Evolutionary conservation across 495 filamentous ascomycete species (phyloP).

Genomic region (Penicillium tannophilum): DNA sequence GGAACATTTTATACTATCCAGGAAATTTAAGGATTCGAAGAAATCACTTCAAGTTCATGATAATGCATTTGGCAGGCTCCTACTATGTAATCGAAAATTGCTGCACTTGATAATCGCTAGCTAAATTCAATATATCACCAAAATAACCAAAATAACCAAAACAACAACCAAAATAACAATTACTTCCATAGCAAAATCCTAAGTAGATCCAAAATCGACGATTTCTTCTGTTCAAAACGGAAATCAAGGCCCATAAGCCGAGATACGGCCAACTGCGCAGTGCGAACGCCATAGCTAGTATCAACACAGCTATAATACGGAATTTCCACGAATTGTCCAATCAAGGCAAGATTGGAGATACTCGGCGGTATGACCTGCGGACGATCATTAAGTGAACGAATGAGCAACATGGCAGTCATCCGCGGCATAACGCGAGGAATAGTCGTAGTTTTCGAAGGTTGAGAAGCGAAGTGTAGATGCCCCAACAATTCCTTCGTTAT

Average conservation of each 20-base stretch:
- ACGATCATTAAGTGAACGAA: slow-evolving; percentile 9
- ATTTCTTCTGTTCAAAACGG: not conserved
- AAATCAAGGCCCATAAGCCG: slow-evolving; percentile 13
- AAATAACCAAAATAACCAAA: not conserved
- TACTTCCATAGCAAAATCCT: slow-evolving; percentile 8
- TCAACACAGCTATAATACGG: slow-evolving; percentile 13
- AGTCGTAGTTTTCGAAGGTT: slow-evolving; percentile 6
- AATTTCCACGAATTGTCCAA: slow-evolving; percentile 20
- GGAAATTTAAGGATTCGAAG: too few relatives aligned
- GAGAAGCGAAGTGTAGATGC: slow-evolving; percentile 25
- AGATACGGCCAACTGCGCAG: slow-evolving; percentile 14
- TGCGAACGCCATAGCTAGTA: slow-evolving; percentile 10
- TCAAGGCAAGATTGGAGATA: slow-evolving; percentile 15
- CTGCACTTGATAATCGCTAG: too few relatives aligned
- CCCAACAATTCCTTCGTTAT: slow-evolving; percentile 35
- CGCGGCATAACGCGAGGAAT: slow-evolving; percentile 28
- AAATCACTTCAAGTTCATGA: too few relatives aligned
- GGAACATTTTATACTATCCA: too few relatives aligned
- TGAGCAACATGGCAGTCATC: slow-evolving; percentile 18
- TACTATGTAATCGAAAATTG: too few relatives aligned
- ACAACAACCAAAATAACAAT: not conserved
- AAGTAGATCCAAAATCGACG: not conserved
- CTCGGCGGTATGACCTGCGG: slow-evolving; percentile 14
- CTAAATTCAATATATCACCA: not conserved
- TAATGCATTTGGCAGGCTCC: too few relatives aligned